These are phyloP conservation scores for Capsicum chinense DNA, from an alignment of 257 asterid genomes.

Conservation along the genomic window DNA sequence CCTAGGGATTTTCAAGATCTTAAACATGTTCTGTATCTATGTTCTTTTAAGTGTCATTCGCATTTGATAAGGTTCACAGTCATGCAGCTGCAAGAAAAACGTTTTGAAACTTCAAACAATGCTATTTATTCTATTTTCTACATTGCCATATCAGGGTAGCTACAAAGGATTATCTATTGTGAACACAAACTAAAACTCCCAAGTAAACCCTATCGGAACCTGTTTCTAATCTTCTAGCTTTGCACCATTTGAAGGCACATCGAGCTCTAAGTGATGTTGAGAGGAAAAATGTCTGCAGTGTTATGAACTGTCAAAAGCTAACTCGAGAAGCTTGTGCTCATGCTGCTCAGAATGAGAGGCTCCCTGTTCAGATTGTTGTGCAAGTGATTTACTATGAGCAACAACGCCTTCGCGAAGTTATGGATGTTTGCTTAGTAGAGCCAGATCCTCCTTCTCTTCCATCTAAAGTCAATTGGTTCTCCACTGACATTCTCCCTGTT, in stretches of 20 bases:
- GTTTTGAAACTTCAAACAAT: background rate
- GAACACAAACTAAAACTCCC: background rate
- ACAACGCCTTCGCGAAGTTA: conserved; percentile 71
- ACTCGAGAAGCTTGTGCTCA: conserved; percentile 91
- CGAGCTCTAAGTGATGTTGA: conserved; percentile 79
- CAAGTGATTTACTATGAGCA: conserved; percentile 94
- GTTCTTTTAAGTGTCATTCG: background rate
- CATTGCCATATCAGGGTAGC: conserved; percentile 10
- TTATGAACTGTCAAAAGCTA: conserved; percentile 94
- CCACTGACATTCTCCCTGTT: conserved; percentile 41
- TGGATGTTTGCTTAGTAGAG: conserved; percentile 46
- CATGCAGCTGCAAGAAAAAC: background rate
- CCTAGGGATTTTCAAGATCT: background rate
- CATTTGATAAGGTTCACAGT: conserved; percentile 14
- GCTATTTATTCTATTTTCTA: background rate
- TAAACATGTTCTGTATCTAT: background rate
- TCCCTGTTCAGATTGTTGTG: conserved; percentile 82
- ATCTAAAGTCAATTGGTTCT: conserved; percentile 36
- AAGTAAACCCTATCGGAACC: background rate
- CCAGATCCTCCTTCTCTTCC: conserved; percentile 47
- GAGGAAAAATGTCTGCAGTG: conserved; percentile 81
- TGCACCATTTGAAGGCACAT: conserved; percentile 66
- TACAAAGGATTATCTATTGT: background rate
- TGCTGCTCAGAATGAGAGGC: conserved; percentile 89
- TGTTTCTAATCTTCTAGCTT: conserved; percentile 21